A percentile compares a stretch with the other conserved stretches of the same genome.
Conservation (phyloP, 257 asterid genomes). For the Henckelia pumila region DNA sequence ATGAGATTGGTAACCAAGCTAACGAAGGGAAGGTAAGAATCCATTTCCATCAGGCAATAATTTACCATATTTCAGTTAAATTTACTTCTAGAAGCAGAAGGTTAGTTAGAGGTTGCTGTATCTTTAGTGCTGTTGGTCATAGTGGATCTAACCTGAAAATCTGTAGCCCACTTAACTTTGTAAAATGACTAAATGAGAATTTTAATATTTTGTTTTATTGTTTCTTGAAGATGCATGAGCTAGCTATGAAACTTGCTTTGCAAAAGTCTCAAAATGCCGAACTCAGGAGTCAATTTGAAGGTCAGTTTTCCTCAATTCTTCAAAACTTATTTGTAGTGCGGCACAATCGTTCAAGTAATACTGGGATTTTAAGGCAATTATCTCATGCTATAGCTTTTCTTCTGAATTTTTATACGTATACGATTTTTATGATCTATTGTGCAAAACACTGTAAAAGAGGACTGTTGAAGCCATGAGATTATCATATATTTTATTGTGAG, state of each 20-base stretch:
- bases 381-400: neutral
- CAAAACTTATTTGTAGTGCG: neutral
- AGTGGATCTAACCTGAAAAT: constrained; percentile 8
- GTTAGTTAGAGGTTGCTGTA: constrained; percentile 2
- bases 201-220: neutral
- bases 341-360: neutral
- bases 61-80: neutral
- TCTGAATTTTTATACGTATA: neutral
- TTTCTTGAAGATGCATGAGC: constrained; percentile 70
- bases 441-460: constrained; percentile 1
- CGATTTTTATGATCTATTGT: neutral
- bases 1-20: constrained; percentile 96
- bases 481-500: neutral
- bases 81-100: neutral
- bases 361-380: neutral
- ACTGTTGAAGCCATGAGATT: too few species aligned
- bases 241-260: constrained; percentile 73
- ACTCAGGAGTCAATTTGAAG: constrained; percentile 78
- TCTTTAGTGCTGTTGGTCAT: constrained; percentile 9
- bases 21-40: constrained; percentile 93
- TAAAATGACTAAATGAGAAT: neutral
- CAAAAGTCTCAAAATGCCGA: constrained; percentile 83
- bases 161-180: neutral
- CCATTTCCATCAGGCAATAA: neutral
- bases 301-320: constrained; percentile 31